phyloP scores from a whole-genome alignment of 2,329 filamentous ascomycete genomes.

The Sporothrix sp. region DNA sequence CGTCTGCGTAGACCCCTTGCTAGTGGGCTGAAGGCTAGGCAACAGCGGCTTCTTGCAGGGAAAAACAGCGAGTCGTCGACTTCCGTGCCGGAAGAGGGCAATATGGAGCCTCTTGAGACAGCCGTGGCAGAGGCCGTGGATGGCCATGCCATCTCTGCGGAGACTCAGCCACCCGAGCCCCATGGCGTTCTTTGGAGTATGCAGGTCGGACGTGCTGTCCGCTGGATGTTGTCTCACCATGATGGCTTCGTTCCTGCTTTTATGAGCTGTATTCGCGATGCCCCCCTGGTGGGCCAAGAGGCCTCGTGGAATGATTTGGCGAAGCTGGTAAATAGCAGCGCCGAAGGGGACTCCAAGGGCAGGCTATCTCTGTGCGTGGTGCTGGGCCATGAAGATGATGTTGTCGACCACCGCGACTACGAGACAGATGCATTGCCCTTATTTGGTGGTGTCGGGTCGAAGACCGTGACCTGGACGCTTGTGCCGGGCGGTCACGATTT shows the following conservation, averaged over 20 bases:
- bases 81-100: constrained; percentile 3
- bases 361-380: constrained; percentile 40
- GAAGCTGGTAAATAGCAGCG: constrained; percentile 19
- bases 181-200: constrained; percentile 29
- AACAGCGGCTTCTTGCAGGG: not conserved
- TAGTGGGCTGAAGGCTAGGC: constrained; percentile 23
- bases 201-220: constrained; percentile 40
- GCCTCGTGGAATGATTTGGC: constrained; percentile 40
- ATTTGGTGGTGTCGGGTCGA: constrained; percentile 34
- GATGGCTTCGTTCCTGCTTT: constrained; percentile 50
- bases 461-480: constrained; percentile 40
- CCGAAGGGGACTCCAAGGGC: not conserved
- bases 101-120: constrained; percentile 25
- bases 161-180: constrained; percentile 17
- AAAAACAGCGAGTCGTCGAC: not conserved
- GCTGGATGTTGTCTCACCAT: constrained; percentile 50
- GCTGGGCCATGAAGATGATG: constrained; percentile 40
- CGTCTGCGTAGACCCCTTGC: constrained; percentile 44
- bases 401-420: constrained; percentile 44
- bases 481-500: constrained; percentile 52
- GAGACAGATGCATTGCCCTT: constrained; percentile 39
- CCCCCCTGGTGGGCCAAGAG: constrained; percentile 44
- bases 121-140: constrained; percentile 34
- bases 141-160: constrained; percentile 17
- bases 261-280: constrained; percentile 46